Conservation (phyloP, 2,329 filamentous ascomycete species). For the Colletotrichum magnum region DNA sequence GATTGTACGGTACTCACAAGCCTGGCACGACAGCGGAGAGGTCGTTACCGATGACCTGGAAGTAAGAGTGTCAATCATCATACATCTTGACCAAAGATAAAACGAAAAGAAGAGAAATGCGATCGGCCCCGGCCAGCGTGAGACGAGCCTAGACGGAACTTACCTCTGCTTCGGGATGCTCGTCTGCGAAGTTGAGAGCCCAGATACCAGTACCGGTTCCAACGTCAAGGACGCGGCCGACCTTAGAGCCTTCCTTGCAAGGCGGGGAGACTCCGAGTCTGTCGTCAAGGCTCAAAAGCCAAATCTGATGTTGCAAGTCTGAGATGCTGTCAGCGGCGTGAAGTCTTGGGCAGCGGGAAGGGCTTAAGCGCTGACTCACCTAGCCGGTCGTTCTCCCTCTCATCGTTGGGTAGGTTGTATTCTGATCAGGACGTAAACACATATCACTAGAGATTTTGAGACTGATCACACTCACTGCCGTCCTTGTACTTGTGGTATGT, state of each 20-base stretch:
- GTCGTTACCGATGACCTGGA: not conserved
- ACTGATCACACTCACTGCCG: not conserved
- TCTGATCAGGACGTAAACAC: not conserved
- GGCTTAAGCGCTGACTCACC: not conserved
- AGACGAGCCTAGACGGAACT: not conserved
- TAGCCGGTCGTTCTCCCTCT: conserved; percentile 23
- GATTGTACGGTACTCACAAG: not conserved
- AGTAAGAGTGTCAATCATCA: not conserved
- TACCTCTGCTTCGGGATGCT: conserved; percentile 49
- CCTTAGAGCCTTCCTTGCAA: conserved; percentile 25
- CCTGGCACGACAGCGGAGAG: not conserved
- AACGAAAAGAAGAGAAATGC: too few species aligned
- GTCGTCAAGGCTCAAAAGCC: conserved; percentile 48
- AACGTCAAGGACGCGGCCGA: conserved; percentile 42
- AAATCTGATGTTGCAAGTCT: conserved; percentile 54
- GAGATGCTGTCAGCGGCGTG: not conserved
- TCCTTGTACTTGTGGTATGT: not conserved
- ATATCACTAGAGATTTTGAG: not conserved
- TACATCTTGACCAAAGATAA: not conserved
- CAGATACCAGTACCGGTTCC: conserved; percentile 46
- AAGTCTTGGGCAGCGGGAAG: not conserved
- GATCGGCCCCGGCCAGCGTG: too few species aligned
- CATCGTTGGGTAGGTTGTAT: conserved; percentile 30
- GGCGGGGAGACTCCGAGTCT: conserved; percentile 48
- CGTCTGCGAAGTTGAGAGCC: conserved; percentile 47